Percentiles rank a stretch among this genome's conserved stretches.
Conservation (phyloP, 2,329 filamentous ascomycete genomes). For the Trichoderma gracile region DNA sequence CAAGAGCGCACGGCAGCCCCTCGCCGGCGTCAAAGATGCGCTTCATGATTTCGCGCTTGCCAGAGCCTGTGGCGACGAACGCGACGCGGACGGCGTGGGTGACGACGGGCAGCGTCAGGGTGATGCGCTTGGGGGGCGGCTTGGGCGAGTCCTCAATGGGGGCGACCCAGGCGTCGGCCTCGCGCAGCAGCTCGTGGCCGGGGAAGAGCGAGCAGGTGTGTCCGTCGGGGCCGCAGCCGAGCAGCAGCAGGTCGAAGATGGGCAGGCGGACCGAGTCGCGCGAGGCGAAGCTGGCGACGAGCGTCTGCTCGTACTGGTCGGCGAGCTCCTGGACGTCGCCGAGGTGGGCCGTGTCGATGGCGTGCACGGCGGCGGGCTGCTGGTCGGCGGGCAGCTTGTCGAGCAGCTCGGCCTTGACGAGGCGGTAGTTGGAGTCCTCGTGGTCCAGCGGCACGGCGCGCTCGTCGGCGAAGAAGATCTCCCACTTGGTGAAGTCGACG, state of each 20-base stretch:
- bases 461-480: slow-evolving; percentile 98
- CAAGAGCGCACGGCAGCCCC: slow-evolving; percentile 78
- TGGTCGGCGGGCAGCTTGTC: slow-evolving; percentile 76
- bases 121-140: slow-evolving; percentile 87
- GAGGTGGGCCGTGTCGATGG: slow-evolving; percentile 67
- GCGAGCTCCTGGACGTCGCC: slow-evolving; percentile 88
- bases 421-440: slow-evolving; percentile 88
- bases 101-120: slow-evolving; percentile 87
- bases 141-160: slow-evolving; percentile 93
- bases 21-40: slow-evolving; percentile 82
- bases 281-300: slow-evolving; percentile 83
- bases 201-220: slow-evolving; percentile 98
- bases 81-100: slow-evolving; percentile 82
- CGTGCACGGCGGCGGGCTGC: slow-evolving; percentile 69
- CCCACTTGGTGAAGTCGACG: slow-evolving; percentile 82
- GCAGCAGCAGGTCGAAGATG: slow-evolving; percentile 89
- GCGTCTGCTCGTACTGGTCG: slow-evolving; percentile 85
- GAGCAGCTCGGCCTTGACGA: slow-evolving; percentile 83
- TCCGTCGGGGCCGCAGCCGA: slow-evolving; percentile 93
- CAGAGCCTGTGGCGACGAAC: slow-evolving; percentile 85
- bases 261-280: slow-evolving; percentile 93
- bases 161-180: slow-evolving; percentile 88
- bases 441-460: slow-evolving; percentile 90
- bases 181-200: slow-evolving; percentile 79
- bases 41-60: slow-evolving; percentile 91